These are phyloP conservation scores for Proliferodiscus dingleyae DNA, from an alignment of 2,329 filamentous ascomycete species.

Conservation along the genomic window DNA sequence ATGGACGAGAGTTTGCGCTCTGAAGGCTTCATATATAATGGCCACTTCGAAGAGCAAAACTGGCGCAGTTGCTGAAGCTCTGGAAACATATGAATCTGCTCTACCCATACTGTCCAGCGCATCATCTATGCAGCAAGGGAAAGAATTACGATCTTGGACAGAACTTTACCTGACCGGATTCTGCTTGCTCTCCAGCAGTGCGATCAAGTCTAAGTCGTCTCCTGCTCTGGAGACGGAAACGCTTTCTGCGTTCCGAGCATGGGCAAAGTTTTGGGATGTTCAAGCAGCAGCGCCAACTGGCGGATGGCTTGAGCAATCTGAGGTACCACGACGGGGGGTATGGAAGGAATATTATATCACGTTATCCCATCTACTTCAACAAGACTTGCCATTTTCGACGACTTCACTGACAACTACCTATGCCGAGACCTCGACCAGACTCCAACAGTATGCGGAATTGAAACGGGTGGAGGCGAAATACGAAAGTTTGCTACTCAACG, in stretches of 20 bases:
- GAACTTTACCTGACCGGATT: conserved; percentile 73
- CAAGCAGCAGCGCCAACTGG: conserved; percentile 41
- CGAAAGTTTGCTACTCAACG: conserved; percentile 70
- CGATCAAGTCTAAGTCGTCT: conserved; percentile 47
- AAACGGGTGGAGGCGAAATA: conserved; percentile 75
- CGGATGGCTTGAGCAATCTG: conserved; percentile 53
- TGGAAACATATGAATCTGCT: conserved; percentile 61
- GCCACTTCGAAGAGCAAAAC: conserved; percentile 56
- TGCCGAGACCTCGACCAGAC: conserved; percentile 50
- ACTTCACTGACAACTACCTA: conserved; percentile 36
- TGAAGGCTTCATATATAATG: conserved; percentile 75
- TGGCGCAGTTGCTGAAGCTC: conserved; percentile 50
- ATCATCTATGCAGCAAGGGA: conserved; percentile 48
- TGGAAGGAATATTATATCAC: conserved; percentile 84
- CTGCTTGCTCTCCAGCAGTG: conserved; percentile 63
- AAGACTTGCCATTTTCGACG: conserved; percentile 56
- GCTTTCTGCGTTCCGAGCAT: conserved; percentile 57
- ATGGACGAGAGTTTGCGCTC: conserved; percentile 78
- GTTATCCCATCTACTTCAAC: conserved; percentile 69
- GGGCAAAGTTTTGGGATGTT: conserved; percentile 64
- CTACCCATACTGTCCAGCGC: conserved; percentile 56
- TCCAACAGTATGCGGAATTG: conserved; percentile 69
- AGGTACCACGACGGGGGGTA: conserved; percentile 60
- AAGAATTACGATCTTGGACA: conserved; percentile 71
- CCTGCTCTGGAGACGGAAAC: conserved; percentile 48